Conservation (phyloP, 768 basidiomycete genomes). For the Russula sp. region DNA sequence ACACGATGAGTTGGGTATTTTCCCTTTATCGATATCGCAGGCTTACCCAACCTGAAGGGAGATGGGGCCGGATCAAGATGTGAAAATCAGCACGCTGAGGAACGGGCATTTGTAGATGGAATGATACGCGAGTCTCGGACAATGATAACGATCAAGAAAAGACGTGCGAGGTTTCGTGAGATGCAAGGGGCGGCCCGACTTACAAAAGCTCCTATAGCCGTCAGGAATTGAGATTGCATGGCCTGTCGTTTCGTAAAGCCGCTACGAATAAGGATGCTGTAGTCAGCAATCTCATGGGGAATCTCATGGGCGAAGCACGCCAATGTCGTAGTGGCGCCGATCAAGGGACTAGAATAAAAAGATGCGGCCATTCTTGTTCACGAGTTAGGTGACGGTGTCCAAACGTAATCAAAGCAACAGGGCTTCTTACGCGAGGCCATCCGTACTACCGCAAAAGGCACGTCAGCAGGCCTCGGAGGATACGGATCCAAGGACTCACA, state of each 20-base stretch:
- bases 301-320: constrained; percentile 95
- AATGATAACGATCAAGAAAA: constrained; percentile 23
- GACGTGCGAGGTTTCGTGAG: constrained; percentile 16
- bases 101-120: not conserved
- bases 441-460: constrained; percentile 54
- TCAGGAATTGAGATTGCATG: constrained; percentile 90
- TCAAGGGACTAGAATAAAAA: constrained; percentile 93
- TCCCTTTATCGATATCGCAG: not conserved
- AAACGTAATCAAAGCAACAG: constrained; percentile 15
- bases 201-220: constrained; percentile 89
- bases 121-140: constrained; percentile 11
- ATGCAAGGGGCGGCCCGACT: constrained; percentile 30
- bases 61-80: constrained; percentile 7
- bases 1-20: not conserved
- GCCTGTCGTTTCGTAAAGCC: constrained; percentile 89
- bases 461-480: constrained; percentile 19
- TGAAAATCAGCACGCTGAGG: not conserved
- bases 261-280: constrained; percentile 84
- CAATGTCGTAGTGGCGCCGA: constrained; percentile 90
- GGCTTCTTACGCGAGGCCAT: constrained; percentile 73
- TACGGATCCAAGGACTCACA: constrained; percentile 40
- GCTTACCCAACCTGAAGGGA: constrained; percentile 26
- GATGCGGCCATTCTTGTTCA: constrained; percentile 78
- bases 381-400: not conserved
- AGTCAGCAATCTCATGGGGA: constrained; percentile 95